These are phyloP conservation scores for Paralagenidium karlingii DNA, from an alignment of 352 stramenopile species.

Conservation along the genomic window DNA sequence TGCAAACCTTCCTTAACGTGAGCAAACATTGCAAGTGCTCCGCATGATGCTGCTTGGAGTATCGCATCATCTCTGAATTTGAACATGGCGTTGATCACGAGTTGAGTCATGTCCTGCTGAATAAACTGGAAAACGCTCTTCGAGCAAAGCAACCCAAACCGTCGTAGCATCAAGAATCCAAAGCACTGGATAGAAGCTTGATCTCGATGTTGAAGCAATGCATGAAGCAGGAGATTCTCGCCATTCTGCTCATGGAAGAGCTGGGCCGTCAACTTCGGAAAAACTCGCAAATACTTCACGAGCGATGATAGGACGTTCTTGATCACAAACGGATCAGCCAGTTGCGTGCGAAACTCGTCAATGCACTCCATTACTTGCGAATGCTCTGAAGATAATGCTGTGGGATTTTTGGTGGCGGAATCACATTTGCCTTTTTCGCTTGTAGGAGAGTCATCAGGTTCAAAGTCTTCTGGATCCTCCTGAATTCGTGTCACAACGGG, in stretches of 20 bases:
- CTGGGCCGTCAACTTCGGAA: constrained; percentile 48
- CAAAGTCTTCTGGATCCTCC: too few species aligned
- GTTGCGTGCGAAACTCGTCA: constrained; percentile 19
- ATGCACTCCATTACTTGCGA: constrained; percentile 33
- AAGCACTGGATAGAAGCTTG: constrained; percentile 78
- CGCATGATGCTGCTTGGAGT: constrained; percentile 60
- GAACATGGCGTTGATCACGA: constrained; percentile 41
- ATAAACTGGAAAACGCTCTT: constrained; percentile 48
- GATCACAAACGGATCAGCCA: constrained; percentile 25
- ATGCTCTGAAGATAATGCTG: too few species aligned
- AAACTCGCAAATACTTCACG: constrained; percentile 64
- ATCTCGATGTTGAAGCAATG: constrained; percentile 36
- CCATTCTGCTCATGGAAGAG: constrained; percentile 28
- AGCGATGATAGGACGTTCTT: constrained; percentile 43
- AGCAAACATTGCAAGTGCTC: constrained; percentile 62
- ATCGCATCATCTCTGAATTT: constrained; percentile 68
- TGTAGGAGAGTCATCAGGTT: too few species aligned
- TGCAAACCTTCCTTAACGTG: constrained; percentile 29
- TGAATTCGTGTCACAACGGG: too few species aligned
- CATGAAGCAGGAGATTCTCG: constrained; percentile 32
- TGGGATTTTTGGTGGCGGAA: too few species aligned
- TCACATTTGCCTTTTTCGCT: too few species aligned
- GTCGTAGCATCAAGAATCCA: constrained; percentile 52
- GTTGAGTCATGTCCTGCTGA: constrained; percentile 28
- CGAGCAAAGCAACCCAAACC: constrained; percentile 57